Conservation (phyloP, 1,284 basidiomycete species). For the Sanghuangporus weigelae region DNA sequence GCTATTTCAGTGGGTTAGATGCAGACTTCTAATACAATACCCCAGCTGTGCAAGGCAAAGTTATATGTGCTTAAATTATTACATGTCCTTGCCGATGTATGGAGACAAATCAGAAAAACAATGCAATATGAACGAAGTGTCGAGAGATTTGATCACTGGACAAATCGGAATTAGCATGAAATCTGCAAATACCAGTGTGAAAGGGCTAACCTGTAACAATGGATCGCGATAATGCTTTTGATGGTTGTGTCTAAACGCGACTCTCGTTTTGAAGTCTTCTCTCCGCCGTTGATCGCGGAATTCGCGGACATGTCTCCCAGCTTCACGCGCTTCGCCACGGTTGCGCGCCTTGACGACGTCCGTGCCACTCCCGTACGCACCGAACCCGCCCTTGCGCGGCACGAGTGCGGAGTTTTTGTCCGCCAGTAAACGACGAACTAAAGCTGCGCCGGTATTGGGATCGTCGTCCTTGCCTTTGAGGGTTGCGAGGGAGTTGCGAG, state of each 20-base stretch:
- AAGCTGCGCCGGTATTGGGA: slow-evolving; percentile 64
- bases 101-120: background rate
- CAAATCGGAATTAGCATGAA: background rate
- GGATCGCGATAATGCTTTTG: slow-evolving; percentile 83
- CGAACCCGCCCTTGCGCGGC: slow-evolving; percentile 80
- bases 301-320: slow-evolving; percentile 82
- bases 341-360: slow-evolving; percentile 90
- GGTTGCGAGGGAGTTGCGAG: slow-evolving; percentile 25
- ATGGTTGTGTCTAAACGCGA: slow-evolving; percentile 74
- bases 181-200: background rate
- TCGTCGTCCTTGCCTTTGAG: slow-evolving; percentile 43
- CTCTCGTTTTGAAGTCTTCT: slow-evolving; percentile 83
- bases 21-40: slow-evolving; percentile 13
- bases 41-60: slow-evolving; percentile 3
- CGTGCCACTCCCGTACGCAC: slow-evolving; percentile 76
- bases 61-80: background rate
- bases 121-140: background rate
- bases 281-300: slow-evolving; percentile 77
- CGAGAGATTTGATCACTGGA: slow-evolving; percentile 2
- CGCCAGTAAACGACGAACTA: slow-evolving; percentile 68
- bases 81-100: slow-evolving; percentile 4
- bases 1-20: background rate
- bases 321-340: slow-evolving; percentile 90
- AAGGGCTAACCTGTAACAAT: slow-evolving; percentile 18
- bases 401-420: slow-evolving; percentile 82